Evolutionary conservation across 495 filamentous ascomycete genomes (phyloP), one percentile per base, ranked within the genome.

Genomic region (Haplographium delicatum): DNA sequence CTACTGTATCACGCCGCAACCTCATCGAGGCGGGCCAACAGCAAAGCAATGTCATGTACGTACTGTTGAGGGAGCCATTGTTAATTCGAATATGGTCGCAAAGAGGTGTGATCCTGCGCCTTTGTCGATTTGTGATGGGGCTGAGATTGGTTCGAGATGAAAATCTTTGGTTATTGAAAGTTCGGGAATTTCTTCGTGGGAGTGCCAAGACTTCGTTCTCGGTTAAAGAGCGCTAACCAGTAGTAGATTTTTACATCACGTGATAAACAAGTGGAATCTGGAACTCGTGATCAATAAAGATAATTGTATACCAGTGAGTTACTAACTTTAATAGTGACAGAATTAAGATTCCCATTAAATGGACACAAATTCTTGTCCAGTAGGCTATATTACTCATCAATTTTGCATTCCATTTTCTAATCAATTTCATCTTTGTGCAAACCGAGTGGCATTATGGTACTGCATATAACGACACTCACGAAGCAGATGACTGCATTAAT

Each of bases 1-100:
- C 91, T 95, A 94, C 89, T 95, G 89, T 79, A 88, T 86, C 80
- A 78, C 75, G 67, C 74, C 73, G 65, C 68, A 68, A 68, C 51
- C 64, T 50, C 38, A 1, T 59, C 64, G 30, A 52, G 56, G 50
- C 48, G 55, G 44, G 61, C 58, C 58, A 61, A 61, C 58, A 59
- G 58, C 58, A 61, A 61, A 60, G 57, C 57, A 41, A 33, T 59
- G 33, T 60, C 49, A 54, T 54, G 53, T 59, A 61, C 61, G 47
- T 59, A 64, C 61, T 50, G 55, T 61, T 20, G 60, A 48, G 53
- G 52, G 58, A 54, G 58, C 58, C 55, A 64, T 61, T 64, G 7
- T 59, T 22, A 37, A 37, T 38, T 44, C 34, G 53, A 19, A 20
- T 37, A 24, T 49, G 53, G 56, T 59, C 60, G 56, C 60, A 63